Conservation (phyloP, 805 yeast genomes). For the Metschnikowia baotianmanensis region DNA sequence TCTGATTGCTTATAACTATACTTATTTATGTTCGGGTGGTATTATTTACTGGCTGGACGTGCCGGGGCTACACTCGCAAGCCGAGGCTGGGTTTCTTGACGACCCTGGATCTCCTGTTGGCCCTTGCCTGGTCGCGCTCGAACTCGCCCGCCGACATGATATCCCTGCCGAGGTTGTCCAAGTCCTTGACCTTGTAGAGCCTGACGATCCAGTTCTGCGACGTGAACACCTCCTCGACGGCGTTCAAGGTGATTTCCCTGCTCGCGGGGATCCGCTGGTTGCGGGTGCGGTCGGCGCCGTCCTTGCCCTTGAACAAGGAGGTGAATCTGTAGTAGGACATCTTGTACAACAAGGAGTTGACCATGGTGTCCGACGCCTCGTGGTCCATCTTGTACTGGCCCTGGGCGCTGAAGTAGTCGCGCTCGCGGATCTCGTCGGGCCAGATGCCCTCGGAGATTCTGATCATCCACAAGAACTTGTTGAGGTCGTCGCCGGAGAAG, state of each 20-base stretch:
- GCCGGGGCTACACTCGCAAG: constrained; percentile 37
- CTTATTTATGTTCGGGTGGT: not conserved
- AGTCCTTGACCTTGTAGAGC: constrained; percentile 85
- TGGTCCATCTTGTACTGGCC: constrained; percentile 91
- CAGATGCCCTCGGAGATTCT: constrained; percentile 98
- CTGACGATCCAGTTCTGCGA: constrained; percentile 96
- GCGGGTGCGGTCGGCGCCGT: constrained; percentile 83
- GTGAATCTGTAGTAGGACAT: constrained; percentile 86
- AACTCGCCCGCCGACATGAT: constrained; percentile 55
- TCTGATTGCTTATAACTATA: not conserved
- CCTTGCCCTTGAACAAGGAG: constrained; percentile 61
- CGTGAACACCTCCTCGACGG: constrained; percentile 91
- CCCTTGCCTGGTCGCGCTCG: constrained; percentile 37
- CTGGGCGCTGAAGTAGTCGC: constrained; percentile 73
- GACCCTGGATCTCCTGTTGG: constrained; percentile 38
- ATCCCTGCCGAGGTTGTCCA: constrained; percentile 84
- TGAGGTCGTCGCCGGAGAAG: constrained; percentile 92
- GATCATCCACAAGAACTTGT: constrained; percentile 98
- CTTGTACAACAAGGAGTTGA: constrained; percentile 88
- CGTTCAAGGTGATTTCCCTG: constrained; percentile 55
- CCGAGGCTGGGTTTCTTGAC: constrained; percentile 56
- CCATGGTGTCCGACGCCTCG: constrained; percentile 81
- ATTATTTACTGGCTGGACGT: not conserved
- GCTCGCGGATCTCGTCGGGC: constrained; percentile 96
- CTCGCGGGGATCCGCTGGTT: constrained; percentile 64